Evolutionary conservation across 1,284 basidiomycete genomes (phyloP), one percentile per base, ranked within the genome.

Genomic region (Austroboletus niveus): DNA sequence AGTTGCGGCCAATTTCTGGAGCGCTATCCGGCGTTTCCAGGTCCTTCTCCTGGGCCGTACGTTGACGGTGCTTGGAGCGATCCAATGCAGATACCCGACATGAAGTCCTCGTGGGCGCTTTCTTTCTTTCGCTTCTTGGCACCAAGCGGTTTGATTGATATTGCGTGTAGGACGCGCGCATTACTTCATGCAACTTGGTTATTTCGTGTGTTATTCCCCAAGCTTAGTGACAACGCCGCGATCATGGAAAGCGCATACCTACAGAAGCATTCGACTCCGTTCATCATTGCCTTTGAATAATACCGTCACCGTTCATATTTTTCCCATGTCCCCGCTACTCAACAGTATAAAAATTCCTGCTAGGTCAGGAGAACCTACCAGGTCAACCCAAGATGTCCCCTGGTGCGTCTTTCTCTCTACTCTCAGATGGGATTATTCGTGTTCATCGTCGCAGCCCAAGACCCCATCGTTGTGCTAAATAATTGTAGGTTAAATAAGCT

Each of bases 401-500:
- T 36, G 38, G 65, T 67, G 41, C 27, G 68, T 58, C 34, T 42
- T 46, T 31, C 27, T n/a, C 29, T 48, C 17, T 5, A 41, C 49
- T 29, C 27, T 22, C 20, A 10, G 30, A 46, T 22, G 35, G 12
- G 8, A n/a, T 42, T 17, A 42, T 49, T 45, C 17, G 41, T 51
- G 38, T 52, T 69, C 45, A 69, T 49, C 35, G 40, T 51, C 49
- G 34, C 41, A 57, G 59, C 49, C 22, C 56, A 66, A 65, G 69
- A 71, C 27, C 65, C 69, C 27, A 65, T 66, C 14, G 66, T 68
- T 30, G 68, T 63, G 31, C 67, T 82, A 36, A 81, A 82, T 60
- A 73, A 72, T 43, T 76, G 80, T 79, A 54, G 36, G 61, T 52
- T 39, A 42, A 46, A 17, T n/a, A 41, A 12, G 20, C 34, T 38